phyloP scores from a whole-genome alignment of 2,329 filamentous ascomycete species.

The Cordyceps farinosa region DNA sequence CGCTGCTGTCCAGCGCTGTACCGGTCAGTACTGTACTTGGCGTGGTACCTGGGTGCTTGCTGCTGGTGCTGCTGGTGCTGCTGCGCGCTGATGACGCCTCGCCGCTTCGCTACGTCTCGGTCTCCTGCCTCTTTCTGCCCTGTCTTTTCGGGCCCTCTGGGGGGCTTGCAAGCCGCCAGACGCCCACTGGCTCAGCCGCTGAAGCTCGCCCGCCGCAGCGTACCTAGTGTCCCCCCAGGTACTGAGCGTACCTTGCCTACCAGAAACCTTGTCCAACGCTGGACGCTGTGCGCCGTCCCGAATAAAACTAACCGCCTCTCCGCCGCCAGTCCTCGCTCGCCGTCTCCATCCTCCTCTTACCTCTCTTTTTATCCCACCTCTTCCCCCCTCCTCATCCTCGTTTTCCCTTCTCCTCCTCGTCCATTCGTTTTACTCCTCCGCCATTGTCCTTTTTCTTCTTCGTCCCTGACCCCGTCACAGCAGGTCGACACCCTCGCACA shows the following conservation, averaged over 20 bases:
- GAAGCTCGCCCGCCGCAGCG: no score
- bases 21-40: neutral
- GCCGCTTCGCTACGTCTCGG: neutral
- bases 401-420: slow-evolving; percentile 34
- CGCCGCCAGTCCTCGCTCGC: slow-evolving; percentile 32
- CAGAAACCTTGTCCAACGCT: no score
- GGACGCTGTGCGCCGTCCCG: neutral
- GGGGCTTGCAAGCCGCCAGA: no score
- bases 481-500: slow-evolving; percentile 30
- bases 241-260: no score
- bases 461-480: slow-evolving; percentile 41
- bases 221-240: no score
- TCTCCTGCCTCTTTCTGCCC: neutral
- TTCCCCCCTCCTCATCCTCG: slow-evolving; percentile 31
- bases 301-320: slow-evolving; percentile 19
- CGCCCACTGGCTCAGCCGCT: no score
- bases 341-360: slow-evolving; percentile 52
- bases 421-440: slow-evolving; percentile 50
- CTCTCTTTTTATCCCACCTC: slow-evolving; percentile 41
- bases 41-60: neutral
- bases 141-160: neutral
- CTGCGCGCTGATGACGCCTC: neutral
- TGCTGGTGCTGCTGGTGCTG: neutral
- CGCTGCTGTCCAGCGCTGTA: neutral
- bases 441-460: slow-evolving; percentile 43